Evolutionary conservation across 257 asterid species (phyloP).

Genomic region (Fraxinus anomala): DNA sequence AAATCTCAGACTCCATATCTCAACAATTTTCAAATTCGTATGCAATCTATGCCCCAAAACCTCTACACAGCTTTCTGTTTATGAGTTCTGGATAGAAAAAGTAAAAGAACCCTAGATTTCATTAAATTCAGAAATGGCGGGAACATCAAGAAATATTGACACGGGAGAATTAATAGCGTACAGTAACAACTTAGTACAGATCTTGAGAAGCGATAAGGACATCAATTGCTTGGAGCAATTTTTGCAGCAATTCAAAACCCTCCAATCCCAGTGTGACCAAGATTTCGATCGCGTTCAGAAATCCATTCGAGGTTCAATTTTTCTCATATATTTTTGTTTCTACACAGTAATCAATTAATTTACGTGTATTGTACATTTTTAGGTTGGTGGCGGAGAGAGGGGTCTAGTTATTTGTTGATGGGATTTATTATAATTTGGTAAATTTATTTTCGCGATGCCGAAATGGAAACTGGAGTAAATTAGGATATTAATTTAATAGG

Average conservation of each 20-base stretch:
- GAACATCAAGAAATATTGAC: conserved; percentile 35
- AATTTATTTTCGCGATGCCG: too few species aligned
- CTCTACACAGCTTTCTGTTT: conserved; percentile 19
- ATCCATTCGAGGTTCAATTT: conserved; percentile 57
- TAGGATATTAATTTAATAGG: too few species aligned
- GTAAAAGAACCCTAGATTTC: background rate
- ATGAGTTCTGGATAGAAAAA: conserved; percentile 11
- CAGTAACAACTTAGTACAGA: conserved; percentile 51
- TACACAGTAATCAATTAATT: background rate
- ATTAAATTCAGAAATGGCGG: conserved; percentile 35
- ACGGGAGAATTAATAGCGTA: conserved; percentile 49
- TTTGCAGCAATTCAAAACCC: conserved; percentile 45
- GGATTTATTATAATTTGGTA: background rate
- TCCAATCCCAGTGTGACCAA: conserved; percentile 51
- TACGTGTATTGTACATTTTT: background rate
- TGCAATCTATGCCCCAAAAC: background rate
- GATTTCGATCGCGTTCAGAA: conserved; percentile 41
- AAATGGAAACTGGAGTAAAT: too few species aligned
- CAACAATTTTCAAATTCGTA: background rate
- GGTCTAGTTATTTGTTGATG: background rate
- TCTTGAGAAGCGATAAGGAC: conserved; percentile 58
- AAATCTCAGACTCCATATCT: conserved; percentile 19
- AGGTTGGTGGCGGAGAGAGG: background rate
- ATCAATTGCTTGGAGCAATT: conserved; percentile 43
- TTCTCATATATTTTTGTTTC: background rate